Evolutionary conservation across 495 filamentous ascomycete species (phyloP), one percentile per base, ranked within the genome.

Genomic region (Cercophora scortea): DNA sequence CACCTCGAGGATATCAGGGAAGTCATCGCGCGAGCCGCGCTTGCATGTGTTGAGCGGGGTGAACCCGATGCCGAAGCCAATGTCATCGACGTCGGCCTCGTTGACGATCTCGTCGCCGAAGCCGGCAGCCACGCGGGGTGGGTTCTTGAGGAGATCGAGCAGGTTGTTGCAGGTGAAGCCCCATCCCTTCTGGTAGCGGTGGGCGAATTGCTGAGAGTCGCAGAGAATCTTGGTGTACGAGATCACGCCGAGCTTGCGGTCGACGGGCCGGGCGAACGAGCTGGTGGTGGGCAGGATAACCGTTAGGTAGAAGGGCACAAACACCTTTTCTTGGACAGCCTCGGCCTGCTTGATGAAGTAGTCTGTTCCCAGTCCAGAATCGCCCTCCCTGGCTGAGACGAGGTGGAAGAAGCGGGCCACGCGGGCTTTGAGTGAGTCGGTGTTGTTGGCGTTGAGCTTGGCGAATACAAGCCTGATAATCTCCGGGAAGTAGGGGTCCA

Each of bases 351-450:
- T 76, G 71, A 95, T 85, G 70, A 96, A 85, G 68, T 88, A 94
- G 67, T 99, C 94, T 13, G 89, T 80, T 43, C 90, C 91, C 46
- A 91, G 79, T 32, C 90, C 89, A n/a, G 56, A 55, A 61, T 89
- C 83, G 16, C 83, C 77, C 40, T 83, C 78, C 40, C 79, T 80
- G 10, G 89, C 84, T 44, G 87, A 88, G 39, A 97, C 76, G 61
- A 96, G 85, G 65, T 96, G 90, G 67, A 89, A 97, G 73, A 97
- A 88, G 35, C 89, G 86, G 33, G 88, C 83, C 58, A 97, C 96
- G 47, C 88, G 82, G 32, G 85, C 67, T 40, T 87, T 84, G 65
- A 93, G 85, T 33, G 76, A 83, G 56, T 96, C 91, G 0, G 90
- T 93, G 13, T 71, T 66, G 59, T 85, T 85, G 44, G 72, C 74